Evolutionary conservation across 1,284 basidiomycete genomes (phyloP).

Genomic region (Athelia psychrophila): DNA sequence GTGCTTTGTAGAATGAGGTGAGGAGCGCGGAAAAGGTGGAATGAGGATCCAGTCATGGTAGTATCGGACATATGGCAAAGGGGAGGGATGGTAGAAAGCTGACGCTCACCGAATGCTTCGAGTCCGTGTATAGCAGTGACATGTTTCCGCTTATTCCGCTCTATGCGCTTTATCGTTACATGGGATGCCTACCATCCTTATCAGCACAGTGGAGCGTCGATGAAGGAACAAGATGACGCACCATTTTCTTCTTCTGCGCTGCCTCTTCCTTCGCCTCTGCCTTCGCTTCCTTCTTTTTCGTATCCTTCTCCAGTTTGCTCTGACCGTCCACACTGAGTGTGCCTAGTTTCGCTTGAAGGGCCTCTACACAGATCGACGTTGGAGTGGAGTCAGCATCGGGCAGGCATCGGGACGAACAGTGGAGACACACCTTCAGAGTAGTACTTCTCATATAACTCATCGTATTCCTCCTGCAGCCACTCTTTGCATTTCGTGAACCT

Average conservation of each 20-base stretch:
- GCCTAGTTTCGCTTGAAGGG: conserved; percentile 79
- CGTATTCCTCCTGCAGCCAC: conserved; percentile 72
- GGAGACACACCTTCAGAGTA: conserved; percentile 77
- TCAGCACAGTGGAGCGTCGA: not conserved
- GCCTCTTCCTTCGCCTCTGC: conserved; percentile 80
- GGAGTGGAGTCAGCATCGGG: no score
- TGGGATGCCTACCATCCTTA: conserved; percentile 45
- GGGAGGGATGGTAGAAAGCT: conserved; percentile 15
- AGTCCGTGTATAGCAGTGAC: conserved; percentile 87
- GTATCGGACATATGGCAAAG: conserved; percentile 1
- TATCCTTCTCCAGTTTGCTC: conserved; percentile 83
- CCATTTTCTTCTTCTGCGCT: conserved; percentile 83
- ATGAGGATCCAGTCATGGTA: no score
- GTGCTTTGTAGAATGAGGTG: no score
- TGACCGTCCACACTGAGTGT: conserved; percentile 86
- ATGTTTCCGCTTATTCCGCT: conserved; percentile 90
- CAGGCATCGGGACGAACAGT: not conserved
- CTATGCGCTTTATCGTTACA: conserved; percentile 84
- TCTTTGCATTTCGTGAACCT: conserved; percentile 85
- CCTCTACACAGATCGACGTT: conserved; percentile 67
- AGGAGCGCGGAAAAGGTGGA: no score
- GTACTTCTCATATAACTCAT: conserved; percentile 69
- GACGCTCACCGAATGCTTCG: conserved; percentile 68
- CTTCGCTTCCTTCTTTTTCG: conserved; percentile 91
- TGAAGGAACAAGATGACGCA: conserved; percentile 16